phyloP scores from a whole-genome alignment of 2,329 filamentous ascomycete species.

The Alternaria sp. region DNA sequence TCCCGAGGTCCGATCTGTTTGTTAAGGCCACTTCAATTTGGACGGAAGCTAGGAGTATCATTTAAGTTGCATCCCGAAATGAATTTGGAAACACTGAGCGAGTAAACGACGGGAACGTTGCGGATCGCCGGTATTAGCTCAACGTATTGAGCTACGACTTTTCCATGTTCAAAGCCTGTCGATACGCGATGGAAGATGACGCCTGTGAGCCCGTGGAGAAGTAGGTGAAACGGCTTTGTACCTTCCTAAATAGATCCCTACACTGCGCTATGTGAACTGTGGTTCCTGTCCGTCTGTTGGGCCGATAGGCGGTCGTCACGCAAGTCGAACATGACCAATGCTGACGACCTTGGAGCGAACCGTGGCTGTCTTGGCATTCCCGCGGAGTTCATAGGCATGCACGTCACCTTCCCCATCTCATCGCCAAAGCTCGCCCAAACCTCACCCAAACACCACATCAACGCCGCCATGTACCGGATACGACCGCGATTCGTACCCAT shows the following conservation, averaged over 20 bases:
- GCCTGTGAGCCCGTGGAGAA: not conserved
- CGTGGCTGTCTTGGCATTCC: constrained; percentile 17
- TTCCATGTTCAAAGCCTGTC: not conserved
- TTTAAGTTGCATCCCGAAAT: not conserved
- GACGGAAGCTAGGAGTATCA: not conserved
- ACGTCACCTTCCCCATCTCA: not conserved
- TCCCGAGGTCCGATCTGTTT: not conserved
- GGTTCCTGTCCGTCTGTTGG: not conserved
- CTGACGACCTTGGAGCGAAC: not conserved
- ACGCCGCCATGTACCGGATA: constrained; percentile 26
- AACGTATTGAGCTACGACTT: not conserved
- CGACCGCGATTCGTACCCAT: constrained; percentile 14
- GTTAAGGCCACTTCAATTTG: not conserved
- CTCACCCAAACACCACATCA: not conserved
- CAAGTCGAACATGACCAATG: not conserved
- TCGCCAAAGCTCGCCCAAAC: not conserved
- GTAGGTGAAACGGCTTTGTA: not conserved
- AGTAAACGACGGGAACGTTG: not conserved
- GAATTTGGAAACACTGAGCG: not conserved
- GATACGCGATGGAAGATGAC: not conserved
- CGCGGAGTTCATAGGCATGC: constrained; percentile 16
- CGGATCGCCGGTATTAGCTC: not conserved
- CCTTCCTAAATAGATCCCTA: not conserved
- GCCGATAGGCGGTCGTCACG: not conserved
- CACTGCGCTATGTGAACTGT: not conserved